Evolutionary conservation across 805 yeast species (phyloP).

Genomic region (Candida broadrunensis): DNA sequence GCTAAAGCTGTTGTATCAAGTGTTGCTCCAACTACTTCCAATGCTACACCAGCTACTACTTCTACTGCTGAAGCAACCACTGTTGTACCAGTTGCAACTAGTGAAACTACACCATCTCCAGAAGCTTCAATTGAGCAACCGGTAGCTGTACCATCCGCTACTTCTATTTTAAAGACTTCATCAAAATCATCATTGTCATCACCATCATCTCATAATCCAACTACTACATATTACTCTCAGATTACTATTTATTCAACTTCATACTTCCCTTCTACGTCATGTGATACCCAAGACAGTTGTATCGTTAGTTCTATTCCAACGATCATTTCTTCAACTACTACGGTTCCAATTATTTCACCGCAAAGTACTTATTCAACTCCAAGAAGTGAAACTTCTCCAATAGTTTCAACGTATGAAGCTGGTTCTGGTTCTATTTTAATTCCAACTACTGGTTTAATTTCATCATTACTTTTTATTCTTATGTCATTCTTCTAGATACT

Average conservation of each 20-base stretch:
- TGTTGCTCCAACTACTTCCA: neutral
- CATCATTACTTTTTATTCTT: neutral
- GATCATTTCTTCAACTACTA: neutral
- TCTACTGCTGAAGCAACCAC: neutral
- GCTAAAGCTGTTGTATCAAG: conserved; percentile 9
- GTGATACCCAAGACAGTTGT: neutral
- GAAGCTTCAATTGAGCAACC: neutral
- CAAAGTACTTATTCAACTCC: neutral
- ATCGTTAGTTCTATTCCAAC: neutral
- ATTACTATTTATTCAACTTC: neutral
- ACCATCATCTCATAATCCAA: neutral
- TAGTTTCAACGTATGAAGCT: neutral
- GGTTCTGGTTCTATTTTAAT: neutral
- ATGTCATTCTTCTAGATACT: conserved; percentile 1
- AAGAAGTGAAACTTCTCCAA: neutral
- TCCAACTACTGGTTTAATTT: neutral
- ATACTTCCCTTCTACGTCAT: neutral
- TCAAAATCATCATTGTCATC: neutral
- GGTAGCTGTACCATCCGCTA: conserved; percentile 1
- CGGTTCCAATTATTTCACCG: neutral
- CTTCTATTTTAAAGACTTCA: neutral
- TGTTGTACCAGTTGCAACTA: too few relatives aligned
- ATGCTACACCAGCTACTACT: conserved; percentile 1
- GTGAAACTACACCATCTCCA: too few relatives aligned
- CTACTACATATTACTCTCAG: neutral